These are phyloP conservation scores for Monosporascus sp. DNA, from an alignment of 2,329 filamentous ascomycete genomes.

Conservation along the genomic window DNA sequence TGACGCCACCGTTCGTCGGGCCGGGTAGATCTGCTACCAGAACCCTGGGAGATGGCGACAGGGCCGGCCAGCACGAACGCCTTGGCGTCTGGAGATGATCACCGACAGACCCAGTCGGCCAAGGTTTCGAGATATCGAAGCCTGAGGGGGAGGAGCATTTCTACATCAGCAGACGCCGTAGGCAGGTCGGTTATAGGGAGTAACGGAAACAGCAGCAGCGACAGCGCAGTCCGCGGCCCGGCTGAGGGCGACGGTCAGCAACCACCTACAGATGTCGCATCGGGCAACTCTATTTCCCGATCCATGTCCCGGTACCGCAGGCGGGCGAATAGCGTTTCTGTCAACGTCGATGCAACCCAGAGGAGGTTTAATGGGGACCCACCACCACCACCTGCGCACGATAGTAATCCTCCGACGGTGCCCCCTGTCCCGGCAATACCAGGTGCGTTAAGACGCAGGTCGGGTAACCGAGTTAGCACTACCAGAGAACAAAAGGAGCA, in stretches of 20 bases:
- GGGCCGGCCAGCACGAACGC: conserved; percentile 12
- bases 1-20: not conserved
- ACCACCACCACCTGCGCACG: conserved; percentile 11
- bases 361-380: conserved; percentile 21
- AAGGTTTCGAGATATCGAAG: conserved; percentile 31
- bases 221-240: conserved; percentile 1
- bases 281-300: conserved; percentile 25
- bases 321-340: conserved; percentile 20
- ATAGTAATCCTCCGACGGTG: conserved; percentile 6
- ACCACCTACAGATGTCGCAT: conserved; percentile 6
- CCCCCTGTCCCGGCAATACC: conserved; percentile 29
- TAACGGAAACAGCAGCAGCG: conserved; percentile 11
- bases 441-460: conserved; percentile 11
- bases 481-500: conserved; percentile 15
- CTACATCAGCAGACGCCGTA: conserved; percentile 17
- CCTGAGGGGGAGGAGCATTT: conserved; percentile 26
- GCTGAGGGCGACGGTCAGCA: not conserved
- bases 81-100: conserved; percentile 4
- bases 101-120: conserved; percentile 11
- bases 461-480: conserved; percentile 4
- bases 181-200: conserved; percentile 12
- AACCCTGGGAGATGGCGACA: conserved; percentile 7
- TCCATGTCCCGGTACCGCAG: conserved; percentile 32
- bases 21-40: not conserved
- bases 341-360: conserved; percentile 20